Base-by-base conservation (phyloP, 2,329 filamentous ascomycete genomes). In the Diaporthe eres region DNA sequence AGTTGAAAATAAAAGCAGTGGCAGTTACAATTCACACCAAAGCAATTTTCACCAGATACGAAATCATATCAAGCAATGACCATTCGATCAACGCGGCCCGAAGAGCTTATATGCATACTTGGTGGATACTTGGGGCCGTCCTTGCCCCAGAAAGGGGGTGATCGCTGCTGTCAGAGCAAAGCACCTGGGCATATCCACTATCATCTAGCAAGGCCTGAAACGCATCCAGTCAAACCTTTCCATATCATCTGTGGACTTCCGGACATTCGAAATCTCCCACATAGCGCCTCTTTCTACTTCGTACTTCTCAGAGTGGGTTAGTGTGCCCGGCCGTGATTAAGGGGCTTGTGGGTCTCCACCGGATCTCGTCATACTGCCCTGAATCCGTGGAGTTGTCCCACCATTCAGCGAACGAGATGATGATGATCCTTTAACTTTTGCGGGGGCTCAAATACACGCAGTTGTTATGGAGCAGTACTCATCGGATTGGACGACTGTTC, bases 221-320 rank as follows among this genome's bases (percentile, higher is more conserved):
- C 67, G 17, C 15, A 39, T 22, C n/a, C 67, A 49, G 28, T n/a
- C n/a, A 19, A 67, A n/a, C 17, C 9, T 67, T 34, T 31, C 42
- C 19, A 22, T 34, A n/a, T 47, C 28, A 31, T 10, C 42, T 67
- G 61, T 67, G 42, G 61, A 34, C 42, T 67, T 67, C 19, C 42
- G 42, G 42, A 49, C 19, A 67, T 67, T 67, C 28, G 61, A 67
- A 67, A 67, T 49, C 19, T 67, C 61, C 61, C 61, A 67, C 39
- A 31, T n/a, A 6, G 42, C 42, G 42, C 28, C 42, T 49, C 39
- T 7, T 10, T 49, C 28, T 34, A 34, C 25, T 22, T 22, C 19
- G 17, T 19, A 28, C 25, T 47, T 47, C 37, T 47, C 22, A 17
- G n/a, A 47, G 39, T 34, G 51, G 68, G 15, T 58, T 44, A 71